A percentile compares a stretch with the other conserved stretches of the same genome.
phyloP scores from a whole-genome alignment of 441 rosid species.

The Dalechampia spathulata region DNA sequence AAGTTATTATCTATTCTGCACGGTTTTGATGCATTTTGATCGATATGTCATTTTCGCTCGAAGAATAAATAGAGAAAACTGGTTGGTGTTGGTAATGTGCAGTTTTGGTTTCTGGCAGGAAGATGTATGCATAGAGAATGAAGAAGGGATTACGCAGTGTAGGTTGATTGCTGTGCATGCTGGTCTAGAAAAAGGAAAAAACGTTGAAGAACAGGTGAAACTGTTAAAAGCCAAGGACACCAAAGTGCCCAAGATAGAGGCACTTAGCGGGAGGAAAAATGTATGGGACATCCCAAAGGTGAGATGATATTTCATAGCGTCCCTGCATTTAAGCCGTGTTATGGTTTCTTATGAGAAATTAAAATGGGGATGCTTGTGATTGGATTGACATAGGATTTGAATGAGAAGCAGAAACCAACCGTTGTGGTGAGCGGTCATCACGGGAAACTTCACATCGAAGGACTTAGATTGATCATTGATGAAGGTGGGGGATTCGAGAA shows the following conservation, averaged over 20 bases:
- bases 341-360: background rate
- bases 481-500: conserved; percentile 67
- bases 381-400: conserved; percentile 33
- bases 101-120: conserved; percentile 34
- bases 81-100: background rate
- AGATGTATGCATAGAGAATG: conserved; percentile 50
- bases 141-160: conserved; percentile 41
- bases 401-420: conserved; percentile 37
- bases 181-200: conserved; percentile 55
- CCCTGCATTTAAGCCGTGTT: too few species aligned
- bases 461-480: conserved; percentile 68
- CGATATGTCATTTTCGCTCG: background rate
- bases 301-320: too few species aligned
- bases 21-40: too few species aligned
- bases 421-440: conserved; percentile 80
- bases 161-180: conserved; percentile 78
- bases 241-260: conserved; percentile 44
- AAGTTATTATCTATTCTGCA: too few species aligned
- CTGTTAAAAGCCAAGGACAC: conserved; percentile 56
- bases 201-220: conserved; percentile 48
- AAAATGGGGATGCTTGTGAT: conserved; percentile 8
- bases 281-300: conserved; percentile 86
- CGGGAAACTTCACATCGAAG: conserved; percentile 70
- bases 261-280: conserved; percentile 58
- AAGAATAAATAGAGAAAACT: background rate